Base-by-base conservation (phyloP, 306 rosid species). In the Lathyrus sativus region DNA sequence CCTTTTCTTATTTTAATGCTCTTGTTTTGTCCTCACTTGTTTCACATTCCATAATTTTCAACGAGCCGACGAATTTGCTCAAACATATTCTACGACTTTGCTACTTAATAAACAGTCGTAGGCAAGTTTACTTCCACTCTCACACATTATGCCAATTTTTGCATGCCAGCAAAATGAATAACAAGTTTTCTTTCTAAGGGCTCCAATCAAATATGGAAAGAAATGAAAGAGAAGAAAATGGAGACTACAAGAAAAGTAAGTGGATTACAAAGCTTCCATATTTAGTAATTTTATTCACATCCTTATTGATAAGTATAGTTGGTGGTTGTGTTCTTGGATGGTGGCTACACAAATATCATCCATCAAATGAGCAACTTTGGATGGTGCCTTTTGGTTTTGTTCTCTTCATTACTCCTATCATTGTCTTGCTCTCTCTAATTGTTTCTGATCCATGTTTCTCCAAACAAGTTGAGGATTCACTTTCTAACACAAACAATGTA, bases 341-440 rank as follows among this genome's bases (percentile, higher is more conserved):
- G 89, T 93, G 99, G 99, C 64, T 70, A 11, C 69, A 65, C 70
- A 71, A 83, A 49, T 87, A 76, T 55, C 92, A 87, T 65, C 69
- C 86, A 14, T 39, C 79, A 44, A 68, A 88, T 68, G 68, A 62
- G 42, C 86, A 93, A 41, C 92, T 90, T 10, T 93, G 99, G 99
- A 93, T 90, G 97, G 99, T 90, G 35, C 99, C 99, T 11, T 79
- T 87, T 55, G 80, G 97, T n/a, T 95, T 93, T 39, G 42, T 90
- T 81, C 79, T 93, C 18, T 76, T 90, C 41, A 24, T 73, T 15
- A 89, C 99, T 1, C 99, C 99, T 6, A 18, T 72, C 53, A 15
- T 84, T 66, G 70, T 85, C 57, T 85, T 84, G 79, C 61, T 82
- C 78, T 81, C 95, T 18, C n/a, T 87, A 38, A 8, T 81, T 24